Evolutionary conservation across 2,329 filamentous ascomycete genomes (phyloP).

Genomic region (Tolypocladium cylindrosporum): DNA sequence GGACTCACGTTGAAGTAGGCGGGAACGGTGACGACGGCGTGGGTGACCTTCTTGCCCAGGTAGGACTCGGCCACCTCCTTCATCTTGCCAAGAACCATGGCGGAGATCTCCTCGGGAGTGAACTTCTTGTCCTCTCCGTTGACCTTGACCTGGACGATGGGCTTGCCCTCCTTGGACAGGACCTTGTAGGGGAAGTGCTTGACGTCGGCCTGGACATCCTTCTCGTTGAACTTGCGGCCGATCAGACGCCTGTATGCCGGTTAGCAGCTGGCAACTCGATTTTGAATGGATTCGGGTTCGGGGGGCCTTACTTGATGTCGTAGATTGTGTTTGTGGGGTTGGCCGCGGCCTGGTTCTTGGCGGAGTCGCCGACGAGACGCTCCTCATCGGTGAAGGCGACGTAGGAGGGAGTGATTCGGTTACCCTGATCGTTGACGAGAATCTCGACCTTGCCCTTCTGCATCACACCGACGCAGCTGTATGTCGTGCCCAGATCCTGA

Average conservation of each 20-base stretch:
- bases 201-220: slow-evolving; percentile 82
- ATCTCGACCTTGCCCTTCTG: slow-evolving; percentile 92
- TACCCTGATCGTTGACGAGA: slow-evolving; percentile 91
- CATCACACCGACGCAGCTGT: slow-evolving; percentile 90
- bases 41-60: slow-evolving; percentile 72
- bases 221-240: slow-evolving; percentile 73
- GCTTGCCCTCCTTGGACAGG: slow-evolving; percentile 80
- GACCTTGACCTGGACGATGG: slow-evolving; percentile 67
- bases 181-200: slow-evolving; percentile 99
- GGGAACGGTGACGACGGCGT: slow-evolving; percentile 87
- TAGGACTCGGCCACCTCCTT: slow-evolving; percentile 73
- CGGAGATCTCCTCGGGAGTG: slow-evolving; percentile 71
- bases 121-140: slow-evolving; percentile 57
- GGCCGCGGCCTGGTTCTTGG: slow-evolving; percentile 85
- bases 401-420: slow-evolving; percentile 92
- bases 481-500: slow-evolving; percentile 77
- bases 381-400: slow-evolving; percentile 96
- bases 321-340: slow-evolving; percentile 71
- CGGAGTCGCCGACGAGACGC: slow-evolving; percentile 91
- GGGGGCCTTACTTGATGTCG: slow-evolving; percentile 63
- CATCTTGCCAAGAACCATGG: slow-evolving; percentile 79
- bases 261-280: slow-evolving; percentile 9
- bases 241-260: slow-evolving; percentile 57
- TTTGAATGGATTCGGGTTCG: neutral
- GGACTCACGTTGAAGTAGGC: slow-evolving; percentile 77